Conservation (phyloP, 2,329 filamentous ascomycete species). For the Blastomyces parvus region DNA sequence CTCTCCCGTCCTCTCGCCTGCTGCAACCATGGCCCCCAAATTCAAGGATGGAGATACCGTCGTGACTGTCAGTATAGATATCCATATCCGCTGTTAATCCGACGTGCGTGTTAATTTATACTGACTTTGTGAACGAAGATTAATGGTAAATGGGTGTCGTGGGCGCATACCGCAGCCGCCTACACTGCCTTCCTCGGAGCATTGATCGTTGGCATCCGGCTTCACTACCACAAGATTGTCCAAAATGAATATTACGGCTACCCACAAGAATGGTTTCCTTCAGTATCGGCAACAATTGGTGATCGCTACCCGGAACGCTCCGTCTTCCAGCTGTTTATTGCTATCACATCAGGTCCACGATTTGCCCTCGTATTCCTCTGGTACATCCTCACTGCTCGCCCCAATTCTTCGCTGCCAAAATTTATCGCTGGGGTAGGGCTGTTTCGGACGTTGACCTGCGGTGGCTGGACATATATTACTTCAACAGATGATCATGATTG, state of each 20-base stretch:
- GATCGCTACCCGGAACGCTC: conserved; percentile 95
- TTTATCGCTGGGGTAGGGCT: conserved; percentile 71
- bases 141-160: conserved; percentile 84
- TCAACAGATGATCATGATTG: conserved; percentile 97
- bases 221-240: conserved; percentile 96
- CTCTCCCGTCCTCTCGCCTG: conserved; percentile 15
- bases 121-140: conserved; percentile 39
- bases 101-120: not conserved
- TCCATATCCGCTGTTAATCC: not conserved
- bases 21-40: conserved; percentile 49
- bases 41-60: conserved; percentile 54
- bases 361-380: conserved; percentile 85
- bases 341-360: conserved; percentile 85
- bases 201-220: conserved; percentile 63
- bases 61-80: conserved; percentile 42
- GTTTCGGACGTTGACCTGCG: conserved; percentile 84
- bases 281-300: conserved; percentile 91
- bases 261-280: conserved; percentile 92
- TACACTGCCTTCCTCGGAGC: conserved; percentile 81
- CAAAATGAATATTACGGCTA: conserved; percentile 95
- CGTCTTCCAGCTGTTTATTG: conserved; percentile 95
- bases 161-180: conserved; percentile 71
- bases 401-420: conserved; percentile 66
- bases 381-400: conserved; percentile 77
- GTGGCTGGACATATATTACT: conserved; percentile 96